A percentile compares a stretch with the other conserved stretches of the same genome.
Evolutionary conservation across 2,329 filamentous ascomycete species (phyloP).

Genomic region (Biscogniauxia sp.): DNA sequence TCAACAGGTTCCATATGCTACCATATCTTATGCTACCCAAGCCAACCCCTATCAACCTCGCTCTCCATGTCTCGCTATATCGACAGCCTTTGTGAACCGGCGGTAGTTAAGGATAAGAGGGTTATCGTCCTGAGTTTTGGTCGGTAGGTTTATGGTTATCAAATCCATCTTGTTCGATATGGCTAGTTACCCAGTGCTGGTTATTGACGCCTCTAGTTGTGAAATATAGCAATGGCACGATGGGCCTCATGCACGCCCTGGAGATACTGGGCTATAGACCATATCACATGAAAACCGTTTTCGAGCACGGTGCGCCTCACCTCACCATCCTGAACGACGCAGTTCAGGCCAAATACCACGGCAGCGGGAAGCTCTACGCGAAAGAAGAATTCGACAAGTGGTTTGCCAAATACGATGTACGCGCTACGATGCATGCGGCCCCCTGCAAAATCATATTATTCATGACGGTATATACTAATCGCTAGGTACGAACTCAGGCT

Average conservation of each 20-base stretch:
- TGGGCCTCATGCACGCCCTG: slow-evolving; percentile 5
- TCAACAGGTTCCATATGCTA: not conserved
- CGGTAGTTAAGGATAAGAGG: not conserved
- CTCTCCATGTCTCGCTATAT: slow-evolving; percentile 3
- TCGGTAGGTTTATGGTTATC: not conserved
- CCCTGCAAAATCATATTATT: not conserved
- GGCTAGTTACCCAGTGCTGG: not conserved
- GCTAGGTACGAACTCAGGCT: not conserved
- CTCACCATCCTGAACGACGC: slow-evolving; percentile 5
- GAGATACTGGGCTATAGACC: slow-evolving; percentile 5
- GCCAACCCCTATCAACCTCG: not conserved
- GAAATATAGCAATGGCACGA: slow-evolving; percentile 4
- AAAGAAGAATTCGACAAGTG: slow-evolving; percentile 6
- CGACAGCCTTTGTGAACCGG: not conserved
- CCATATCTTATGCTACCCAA: not conserved
- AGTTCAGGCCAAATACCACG: slow-evolving; percentile 5
- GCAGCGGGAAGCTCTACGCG: slow-evolving; percentile 2
- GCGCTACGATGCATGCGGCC: not conserved
- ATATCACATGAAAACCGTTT: slow-evolving; percentile 5
- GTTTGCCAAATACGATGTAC: slow-evolving; percentile 5
- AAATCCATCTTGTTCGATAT: not conserved
- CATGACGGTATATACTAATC: too few relatives aligned
- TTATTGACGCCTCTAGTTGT: not conserved
- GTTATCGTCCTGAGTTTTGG: slow-evolving; percentile 4
- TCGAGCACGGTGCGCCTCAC: slow-evolving; percentile 4